These are phyloP conservation scores for Adansonia grandidieri DNA, from an alignment of 441 rosid genomes.

Conservation along the genomic window DNA sequence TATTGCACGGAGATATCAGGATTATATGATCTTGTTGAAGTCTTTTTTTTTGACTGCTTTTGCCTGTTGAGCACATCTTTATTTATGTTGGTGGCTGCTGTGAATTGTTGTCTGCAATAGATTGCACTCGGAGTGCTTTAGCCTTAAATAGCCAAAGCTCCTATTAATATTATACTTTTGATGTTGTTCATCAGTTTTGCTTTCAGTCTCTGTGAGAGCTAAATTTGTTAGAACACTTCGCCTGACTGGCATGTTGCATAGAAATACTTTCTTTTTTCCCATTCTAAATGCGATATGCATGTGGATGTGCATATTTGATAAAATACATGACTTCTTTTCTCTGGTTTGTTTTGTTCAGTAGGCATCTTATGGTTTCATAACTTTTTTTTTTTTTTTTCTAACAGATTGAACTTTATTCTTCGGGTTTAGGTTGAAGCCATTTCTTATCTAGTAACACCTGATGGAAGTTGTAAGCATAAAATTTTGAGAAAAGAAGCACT, in stretches of 20 bases:
- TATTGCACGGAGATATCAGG: background rate
- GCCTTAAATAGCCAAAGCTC: background rate
- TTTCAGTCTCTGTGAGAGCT: background rate
- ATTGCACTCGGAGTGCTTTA: background rate
- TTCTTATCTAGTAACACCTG: constrained; percentile 54
- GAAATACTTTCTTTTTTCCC: background rate
- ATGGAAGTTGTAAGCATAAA: constrained; percentile 40
- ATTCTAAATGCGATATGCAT: background rate
- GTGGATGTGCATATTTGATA: background rate
- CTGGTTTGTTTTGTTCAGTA: background rate
- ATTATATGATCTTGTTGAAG: background rate
- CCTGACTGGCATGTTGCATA: constrained; percentile 1
- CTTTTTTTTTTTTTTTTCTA: background rate
- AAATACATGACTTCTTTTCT: constrained; percentile 3
- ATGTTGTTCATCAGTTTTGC: constrained; percentile 18
- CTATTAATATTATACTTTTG: background rate
- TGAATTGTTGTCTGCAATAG: background rate
- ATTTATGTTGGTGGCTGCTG: background rate
- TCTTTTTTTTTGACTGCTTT: background rate
- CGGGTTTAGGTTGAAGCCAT: constrained; percentile 66
- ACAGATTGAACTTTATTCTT: constrained; percentile 31
- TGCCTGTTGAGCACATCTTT: constrained; percentile 3
- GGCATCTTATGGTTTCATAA: constrained; percentile 19
- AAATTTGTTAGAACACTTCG: background rate
- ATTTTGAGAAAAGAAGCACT: constrained; percentile 32